Conservation (phyloP, 2,329 filamentous ascomycete genomes). For the Exophiala bonariae region DNA sequence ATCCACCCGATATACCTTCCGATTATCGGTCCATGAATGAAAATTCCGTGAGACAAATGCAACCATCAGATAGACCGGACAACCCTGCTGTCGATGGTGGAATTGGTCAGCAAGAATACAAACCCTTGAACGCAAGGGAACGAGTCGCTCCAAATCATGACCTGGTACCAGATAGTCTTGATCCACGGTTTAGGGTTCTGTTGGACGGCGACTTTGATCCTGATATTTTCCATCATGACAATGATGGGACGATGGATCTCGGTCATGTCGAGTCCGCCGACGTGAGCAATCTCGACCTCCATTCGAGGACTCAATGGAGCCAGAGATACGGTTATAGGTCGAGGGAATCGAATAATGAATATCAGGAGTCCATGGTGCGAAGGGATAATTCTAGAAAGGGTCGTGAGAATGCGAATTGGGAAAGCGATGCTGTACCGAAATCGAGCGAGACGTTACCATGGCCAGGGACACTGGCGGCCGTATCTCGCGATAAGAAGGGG, state of each 20-base stretch:
- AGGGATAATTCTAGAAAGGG: not conserved
- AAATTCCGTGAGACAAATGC: no score
- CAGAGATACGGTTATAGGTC: no score
- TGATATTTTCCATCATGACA: conserved; percentile 10
- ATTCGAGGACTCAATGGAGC: not conserved
- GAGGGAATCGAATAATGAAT: no score
- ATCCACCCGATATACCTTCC: conserved; percentile 12
- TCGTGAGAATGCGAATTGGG: conserved; percentile 5
- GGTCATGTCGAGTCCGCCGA: conserved; percentile 6
- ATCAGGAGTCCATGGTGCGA: not conserved
- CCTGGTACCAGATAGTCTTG: not conserved
- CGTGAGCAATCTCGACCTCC: conserved; percentile 5
- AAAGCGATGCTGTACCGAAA: not conserved
- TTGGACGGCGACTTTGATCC: conserved; percentile 7
- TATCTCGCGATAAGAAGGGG: conserved; percentile 1
- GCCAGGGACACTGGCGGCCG: conserved; percentile 19
- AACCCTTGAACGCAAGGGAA: not conserved
- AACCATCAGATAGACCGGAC: no score
- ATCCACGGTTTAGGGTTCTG: conserved; percentile 2
- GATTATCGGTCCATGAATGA: no score
- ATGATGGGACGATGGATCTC: conserved; percentile 4
- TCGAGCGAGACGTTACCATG: conserved; percentile 10
- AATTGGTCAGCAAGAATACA: not conserved
- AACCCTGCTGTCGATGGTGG: conserved; percentile 1
- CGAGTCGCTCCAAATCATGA: not conserved